Evolutionary conservation across 768 basidiomycete genomes (phyloP).

Genomic region (Boletellus ananas): DNA sequence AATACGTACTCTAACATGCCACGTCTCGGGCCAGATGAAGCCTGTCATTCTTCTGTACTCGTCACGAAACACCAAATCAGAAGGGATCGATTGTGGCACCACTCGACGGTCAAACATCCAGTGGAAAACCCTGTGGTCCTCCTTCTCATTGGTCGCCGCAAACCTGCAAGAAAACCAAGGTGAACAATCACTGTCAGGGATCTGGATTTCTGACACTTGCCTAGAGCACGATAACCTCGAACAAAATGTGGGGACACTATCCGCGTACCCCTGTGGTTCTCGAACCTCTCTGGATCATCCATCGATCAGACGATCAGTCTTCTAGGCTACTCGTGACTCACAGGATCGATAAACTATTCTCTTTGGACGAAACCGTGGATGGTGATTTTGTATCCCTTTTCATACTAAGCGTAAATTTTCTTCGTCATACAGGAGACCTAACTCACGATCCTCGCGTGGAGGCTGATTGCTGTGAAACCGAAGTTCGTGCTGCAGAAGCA

Average conservation of each 20-base stretch:
- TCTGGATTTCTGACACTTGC: not conserved
- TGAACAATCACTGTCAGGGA: too few relatives aligned
- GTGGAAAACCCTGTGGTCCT: slow-evolving; percentile 1
- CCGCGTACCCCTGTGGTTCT: not conserved
- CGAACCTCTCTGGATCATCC: not conserved
- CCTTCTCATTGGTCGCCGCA: slow-evolving; percentile 1
- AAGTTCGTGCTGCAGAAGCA: not conserved
- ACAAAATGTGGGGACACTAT: not conserved
- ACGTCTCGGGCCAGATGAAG: slow-evolving; percentile 9
- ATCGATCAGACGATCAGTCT: not conserved
- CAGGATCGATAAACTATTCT: not conserved
- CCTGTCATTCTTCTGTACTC: slow-evolving; percentile 1
- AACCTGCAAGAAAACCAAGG: not conserved
- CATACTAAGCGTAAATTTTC: too few relatives aligned
- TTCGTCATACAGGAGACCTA: too few relatives aligned
- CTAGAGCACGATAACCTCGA: not conserved
- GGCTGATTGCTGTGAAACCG: not conserved
- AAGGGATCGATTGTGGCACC: slow-evolving; percentile 1
- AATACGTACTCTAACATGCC: slow-evolving; percentile 3
- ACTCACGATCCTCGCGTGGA: not conserved
- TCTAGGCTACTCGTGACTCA: not conserved
- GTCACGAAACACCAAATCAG: slow-evolving; percentile 1
- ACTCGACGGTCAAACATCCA: slow-evolving; percentile 13
- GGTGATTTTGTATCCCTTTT: not conserved
- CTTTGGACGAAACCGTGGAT: not conserved